Base-by-base conservation (phyloP, 805 yeast species). In the Zygoascus bituminiphila region DNA sequence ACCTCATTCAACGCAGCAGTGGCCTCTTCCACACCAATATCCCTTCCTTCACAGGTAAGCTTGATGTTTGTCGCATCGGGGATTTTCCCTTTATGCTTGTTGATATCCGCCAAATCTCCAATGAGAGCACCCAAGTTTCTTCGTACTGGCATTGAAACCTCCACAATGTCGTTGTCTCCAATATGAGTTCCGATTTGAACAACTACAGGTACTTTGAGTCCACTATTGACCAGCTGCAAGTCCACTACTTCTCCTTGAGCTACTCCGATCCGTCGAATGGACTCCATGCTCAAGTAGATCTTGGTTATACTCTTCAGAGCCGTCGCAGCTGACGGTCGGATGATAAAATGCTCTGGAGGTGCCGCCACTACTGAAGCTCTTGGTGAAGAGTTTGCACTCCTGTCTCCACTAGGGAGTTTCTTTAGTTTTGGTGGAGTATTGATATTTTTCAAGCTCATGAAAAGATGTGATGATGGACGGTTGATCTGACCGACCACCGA, bases 41-140 rank as follows among this genome's bases (percentile, higher is more conserved):
- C 33, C 9, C n/a, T 29, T 29, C 15, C 33, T 15, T 29, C 33
- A 7, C 15, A 12, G 7, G n/a, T 4, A 29, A 29, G 33, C n/a
- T 12, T 29, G n/a, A 29, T 29, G 10, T 12, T 15, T 2, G 62
- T 54, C 0, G 77, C 76, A 49, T 65, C 69, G 2, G 62, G 64
- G 2, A 88, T 87, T 17, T 42, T 33, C 49, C 78, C 84, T 2
- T 62, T 55, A 4, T 64, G 67, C 54, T 74, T 81, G 10, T 60
- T 58, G 0, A 91, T 54, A 24, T 67, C 67, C 19, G 78, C 53
- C 41, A 81, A 60, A 48, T 78, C 82, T 40, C 84, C 84, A 5
- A 75, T 62, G 4, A 74, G 51, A 1, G 74, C 53, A 38, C 70
- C 74, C 10, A 71, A 67, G 2, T 73, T 64, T 5, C 65, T 55